These are phyloP conservation scores for Nakazawaea anatomiae DNA, from an alignment of 805 yeast species.

Conservation along the genomic window DNA sequence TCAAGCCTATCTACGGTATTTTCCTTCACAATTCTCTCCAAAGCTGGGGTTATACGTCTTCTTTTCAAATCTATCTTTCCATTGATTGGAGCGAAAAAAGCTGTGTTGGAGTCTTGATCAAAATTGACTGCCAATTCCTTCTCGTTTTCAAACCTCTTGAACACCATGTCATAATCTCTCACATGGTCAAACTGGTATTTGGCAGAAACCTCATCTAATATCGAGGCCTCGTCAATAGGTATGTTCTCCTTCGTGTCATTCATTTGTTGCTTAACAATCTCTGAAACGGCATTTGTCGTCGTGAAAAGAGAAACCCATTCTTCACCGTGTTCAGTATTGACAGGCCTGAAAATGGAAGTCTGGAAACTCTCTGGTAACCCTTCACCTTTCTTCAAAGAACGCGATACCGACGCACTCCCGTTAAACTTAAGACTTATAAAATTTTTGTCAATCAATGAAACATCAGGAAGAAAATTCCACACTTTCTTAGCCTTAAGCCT, in stretches of 20 bases:
- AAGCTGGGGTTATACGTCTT: slow-evolving; percentile 64
- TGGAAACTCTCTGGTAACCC: slow-evolving; percentile 24
- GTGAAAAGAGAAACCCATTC: slow-evolving; percentile 72
- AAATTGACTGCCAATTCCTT: slow-evolving; percentile 70
- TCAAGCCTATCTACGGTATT: slow-evolving; percentile 58
- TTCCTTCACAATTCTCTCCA: slow-evolving; percentile 49
- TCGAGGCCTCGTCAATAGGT: slow-evolving; percentile 28
- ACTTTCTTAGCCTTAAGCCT: slow-evolving; percentile 66
- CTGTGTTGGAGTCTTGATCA: slow-evolving; percentile 47
- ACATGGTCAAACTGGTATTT: slow-evolving; percentile 54
- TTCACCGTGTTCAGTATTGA: slow-evolving; percentile 61
- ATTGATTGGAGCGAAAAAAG: slow-evolving; percentile 70
- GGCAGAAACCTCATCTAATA: slow-evolving; percentile 35
- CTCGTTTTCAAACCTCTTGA: slow-evolving; percentile 34
- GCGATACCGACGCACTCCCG: slow-evolving; percentile 45
- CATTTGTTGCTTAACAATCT: slow-evolving; percentile 30
- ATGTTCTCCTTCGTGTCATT: slow-evolving; percentile 45
- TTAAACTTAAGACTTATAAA: slow-evolving; percentile 59
- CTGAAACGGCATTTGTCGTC: slow-evolving; percentile 31
- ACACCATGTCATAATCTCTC: slow-evolving; percentile 77
- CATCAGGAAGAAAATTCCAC: slow-evolving; percentile 85
- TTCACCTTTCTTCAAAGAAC: slow-evolving; percentile 29
- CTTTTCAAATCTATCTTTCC: slow-evolving; percentile 80
- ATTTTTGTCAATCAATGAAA: slow-evolving; percentile 80
- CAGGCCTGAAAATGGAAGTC: slow-evolving; percentile 68